Conservation (phyloP, 2,329 filamentous ascomycete species). For the Esteya vermicola region DNA sequence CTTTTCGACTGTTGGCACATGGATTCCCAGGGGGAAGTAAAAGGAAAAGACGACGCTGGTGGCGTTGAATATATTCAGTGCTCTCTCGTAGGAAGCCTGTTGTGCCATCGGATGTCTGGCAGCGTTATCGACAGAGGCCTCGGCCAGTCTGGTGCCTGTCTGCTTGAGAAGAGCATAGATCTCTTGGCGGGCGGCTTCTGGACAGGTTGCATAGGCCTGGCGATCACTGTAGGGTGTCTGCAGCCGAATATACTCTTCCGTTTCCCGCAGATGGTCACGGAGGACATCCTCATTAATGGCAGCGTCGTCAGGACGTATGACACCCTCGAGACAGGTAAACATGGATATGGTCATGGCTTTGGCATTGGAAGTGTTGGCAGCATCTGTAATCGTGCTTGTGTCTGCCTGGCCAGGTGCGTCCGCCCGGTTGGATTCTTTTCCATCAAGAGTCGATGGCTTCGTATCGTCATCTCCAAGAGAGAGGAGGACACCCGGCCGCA, state of each 20-base stretch:
- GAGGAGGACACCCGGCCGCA: not conserved
- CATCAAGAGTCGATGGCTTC: not conserved
- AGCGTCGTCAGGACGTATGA: not conserved
- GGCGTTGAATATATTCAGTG: slow-evolving; percentile 25
- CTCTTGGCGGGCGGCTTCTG: slow-evolving; percentile 5
- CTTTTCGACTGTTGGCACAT: slow-evolving; percentile 23
- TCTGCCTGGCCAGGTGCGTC: too few species aligned
- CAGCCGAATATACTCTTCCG: slow-evolving; percentile 8
- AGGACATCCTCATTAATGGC: not conserved
- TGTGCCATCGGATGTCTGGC: too few species aligned
- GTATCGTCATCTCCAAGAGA: not conserved
- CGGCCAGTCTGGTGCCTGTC: slow-evolving; percentile 4
- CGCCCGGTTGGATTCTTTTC: too few species aligned
- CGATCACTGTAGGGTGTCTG: slow-evolving; percentile 8
- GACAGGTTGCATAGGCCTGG: slow-evolving; percentile 9
- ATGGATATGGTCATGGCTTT: not conserved
- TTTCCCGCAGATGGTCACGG: slow-evolving; percentile 5
- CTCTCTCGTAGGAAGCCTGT: slow-evolving; percentile 15
- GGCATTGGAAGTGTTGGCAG: too few species aligned
- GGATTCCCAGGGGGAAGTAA: slow-evolving; percentile 23
- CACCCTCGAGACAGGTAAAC: not conserved
- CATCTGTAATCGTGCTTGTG: too few species aligned
- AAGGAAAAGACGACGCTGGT: slow-evolving; percentile 25
- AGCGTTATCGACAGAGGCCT: not conserved
- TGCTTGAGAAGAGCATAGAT: slow-evolving; percentile 14